Evolutionary conservation across 768 basidiomycete species (phyloP).

Genomic region (Dentipellis fragilis): DNA sequence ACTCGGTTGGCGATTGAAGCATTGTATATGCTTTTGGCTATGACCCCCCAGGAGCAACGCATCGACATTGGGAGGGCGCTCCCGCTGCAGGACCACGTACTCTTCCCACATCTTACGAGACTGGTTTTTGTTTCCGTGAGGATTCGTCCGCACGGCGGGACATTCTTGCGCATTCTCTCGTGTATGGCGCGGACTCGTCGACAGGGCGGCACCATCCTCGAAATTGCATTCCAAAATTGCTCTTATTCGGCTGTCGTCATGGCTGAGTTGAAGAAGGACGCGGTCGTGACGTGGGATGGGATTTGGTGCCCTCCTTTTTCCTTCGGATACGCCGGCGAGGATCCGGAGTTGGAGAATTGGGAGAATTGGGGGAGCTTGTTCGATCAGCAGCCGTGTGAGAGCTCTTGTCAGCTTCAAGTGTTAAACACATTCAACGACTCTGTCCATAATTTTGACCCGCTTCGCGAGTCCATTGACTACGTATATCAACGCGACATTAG

Average conservation of each 20-base stretch:
- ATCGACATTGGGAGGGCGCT: neutral
- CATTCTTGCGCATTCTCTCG: neutral
- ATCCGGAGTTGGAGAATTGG: neutral
- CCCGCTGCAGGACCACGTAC: neutral
- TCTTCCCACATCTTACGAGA: neutral
- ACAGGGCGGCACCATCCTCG: neutral
- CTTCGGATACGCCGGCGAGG: neutral
- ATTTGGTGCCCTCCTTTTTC: neutral
- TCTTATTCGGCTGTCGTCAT: neutral
- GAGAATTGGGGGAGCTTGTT: neutral
- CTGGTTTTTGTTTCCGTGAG: neutral
- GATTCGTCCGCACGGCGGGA: neutral
- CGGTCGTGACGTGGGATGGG: neutral
- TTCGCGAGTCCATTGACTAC: no score
- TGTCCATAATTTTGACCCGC: no score
- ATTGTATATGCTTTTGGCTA: no score
- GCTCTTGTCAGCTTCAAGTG: neutral
- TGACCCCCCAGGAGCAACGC: neutral
- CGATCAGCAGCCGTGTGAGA: neutral
- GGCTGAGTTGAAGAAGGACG: neutral
- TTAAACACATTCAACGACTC: no score
- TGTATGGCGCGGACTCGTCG: neutral
- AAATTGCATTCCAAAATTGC: neutral
- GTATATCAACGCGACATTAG: no score
- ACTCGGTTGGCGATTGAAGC: no score